phyloP scores from a whole-genome alignment of 495 filamentous ascomycete genomes.

The Penicillium turbatum region DNA sequence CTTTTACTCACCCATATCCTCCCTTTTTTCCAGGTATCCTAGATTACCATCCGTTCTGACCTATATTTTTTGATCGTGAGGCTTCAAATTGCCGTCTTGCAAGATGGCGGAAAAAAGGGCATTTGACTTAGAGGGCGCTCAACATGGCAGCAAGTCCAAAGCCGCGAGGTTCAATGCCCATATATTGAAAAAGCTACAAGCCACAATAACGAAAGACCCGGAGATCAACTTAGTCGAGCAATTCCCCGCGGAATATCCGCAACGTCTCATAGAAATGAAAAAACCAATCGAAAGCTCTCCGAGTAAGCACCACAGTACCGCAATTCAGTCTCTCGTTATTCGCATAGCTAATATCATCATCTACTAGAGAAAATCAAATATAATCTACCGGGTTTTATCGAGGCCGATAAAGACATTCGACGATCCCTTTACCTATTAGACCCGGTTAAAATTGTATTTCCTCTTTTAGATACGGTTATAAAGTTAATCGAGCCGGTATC shows the following conservation, averaged over 20 bases:
- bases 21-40: no score
- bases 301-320: neutral
- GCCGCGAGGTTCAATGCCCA: slow-evolving; percentile 4
- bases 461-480: neutral
- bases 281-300: no score
- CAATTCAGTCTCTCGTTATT: neutral
- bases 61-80: no score
- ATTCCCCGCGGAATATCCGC: no score
- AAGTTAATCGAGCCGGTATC: neutral
- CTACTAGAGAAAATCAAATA: neutral
- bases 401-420: neutral
- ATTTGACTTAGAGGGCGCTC: no score
- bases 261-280: no score
- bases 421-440: neutral
- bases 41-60: no score
- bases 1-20: neutral
- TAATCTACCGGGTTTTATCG: neutral
- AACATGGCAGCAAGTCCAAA: neutral
- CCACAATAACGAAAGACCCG: slow-evolving; percentile 1
- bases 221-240: no score
- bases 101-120: no score
- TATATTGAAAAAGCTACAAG: slow-evolving; percentile 1
- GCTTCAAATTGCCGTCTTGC: no score
- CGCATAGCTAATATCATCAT: neutral
- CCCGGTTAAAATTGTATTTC: neutral